These are phyloP conservation scores for Epichloe coenophiala DNA, from an alignment of 2,329 filamentous ascomycete species.

Conservation along the genomic window DNA sequence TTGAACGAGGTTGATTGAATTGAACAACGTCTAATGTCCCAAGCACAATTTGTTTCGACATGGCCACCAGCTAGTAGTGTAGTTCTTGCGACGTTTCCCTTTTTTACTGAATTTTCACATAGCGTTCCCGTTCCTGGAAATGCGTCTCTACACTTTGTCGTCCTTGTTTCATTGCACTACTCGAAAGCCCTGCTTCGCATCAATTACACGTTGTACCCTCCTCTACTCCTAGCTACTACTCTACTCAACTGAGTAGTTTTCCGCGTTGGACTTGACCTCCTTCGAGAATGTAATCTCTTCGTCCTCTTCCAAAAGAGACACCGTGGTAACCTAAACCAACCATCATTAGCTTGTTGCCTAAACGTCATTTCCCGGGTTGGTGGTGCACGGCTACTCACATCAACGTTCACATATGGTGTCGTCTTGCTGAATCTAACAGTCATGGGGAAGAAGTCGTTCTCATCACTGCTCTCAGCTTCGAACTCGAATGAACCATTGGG, in stretches of 20 bases:
- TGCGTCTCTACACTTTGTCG: neutral
- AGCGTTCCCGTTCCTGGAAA: neutral
- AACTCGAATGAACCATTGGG: slow-evolving; percentile 86
- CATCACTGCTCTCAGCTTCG: slow-evolving; percentile 74
- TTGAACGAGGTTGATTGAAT: neutral
- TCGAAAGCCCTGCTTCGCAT: neutral
- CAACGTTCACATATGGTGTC: slow-evolving; percentile 78
- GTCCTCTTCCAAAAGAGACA: slow-evolving; percentile 59
- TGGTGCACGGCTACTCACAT: slow-evolving; percentile 48
- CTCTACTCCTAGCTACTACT: neutral
- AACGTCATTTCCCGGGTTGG: neutral
- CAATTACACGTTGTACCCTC: neutral
- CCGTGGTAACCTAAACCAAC: slow-evolving; percentile 42
- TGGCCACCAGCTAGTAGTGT: neutral
- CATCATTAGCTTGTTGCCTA: slow-evolving; percentile 12
- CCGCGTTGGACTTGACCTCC: slow-evolving; percentile 63
- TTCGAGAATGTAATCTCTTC: slow-evolving; percentile 75
- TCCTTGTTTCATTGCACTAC: neutral
- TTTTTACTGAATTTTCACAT: neutral
- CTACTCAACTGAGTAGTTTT: slow-evolving; percentile 65
- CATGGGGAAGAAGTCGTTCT: slow-evolving; percentile 98
- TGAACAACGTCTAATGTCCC: neutral
- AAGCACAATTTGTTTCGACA: neutral
- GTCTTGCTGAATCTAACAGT: slow-evolving; percentile 77
- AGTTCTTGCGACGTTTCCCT: neutral